These are phyloP conservation scores for Coniella vitis DNA, from an alignment of 2,329 filamentous ascomycete species.

Conservation along the genomic window DNA sequence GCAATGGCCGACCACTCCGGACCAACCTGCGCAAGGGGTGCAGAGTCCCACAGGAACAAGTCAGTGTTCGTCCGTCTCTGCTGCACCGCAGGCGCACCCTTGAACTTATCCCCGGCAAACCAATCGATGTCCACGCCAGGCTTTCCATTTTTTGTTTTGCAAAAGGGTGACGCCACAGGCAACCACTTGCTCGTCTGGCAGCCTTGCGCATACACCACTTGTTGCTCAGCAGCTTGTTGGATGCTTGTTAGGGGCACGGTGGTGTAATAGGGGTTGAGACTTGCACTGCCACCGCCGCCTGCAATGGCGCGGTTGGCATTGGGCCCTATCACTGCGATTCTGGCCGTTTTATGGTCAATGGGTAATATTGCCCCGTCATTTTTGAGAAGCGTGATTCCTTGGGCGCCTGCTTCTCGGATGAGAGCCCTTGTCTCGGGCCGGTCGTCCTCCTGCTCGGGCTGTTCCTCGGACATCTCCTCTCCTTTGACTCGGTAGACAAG, in stretches of 20 bases:
- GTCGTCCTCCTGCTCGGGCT: constrained; percentile 51
- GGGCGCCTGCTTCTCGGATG: constrained; percentile 54
- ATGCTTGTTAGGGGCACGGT: constrained; percentile 60
- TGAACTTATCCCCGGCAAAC: constrained; percentile 56
- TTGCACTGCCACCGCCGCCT: constrained; percentile 62
- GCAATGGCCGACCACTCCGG: constrained; percentile 59
- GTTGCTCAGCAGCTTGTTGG: constrained; percentile 42
- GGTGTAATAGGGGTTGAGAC: constrained; percentile 62
- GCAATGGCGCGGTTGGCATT: constrained; percentile 62
- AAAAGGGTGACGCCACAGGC: constrained; percentile 54
- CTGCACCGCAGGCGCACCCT: constrained; percentile 47
- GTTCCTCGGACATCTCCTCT: constrained; percentile 49
- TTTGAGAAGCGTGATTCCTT: constrained; percentile 59
- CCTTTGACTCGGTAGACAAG: constrained; percentile 56
- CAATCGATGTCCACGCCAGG: constrained; percentile 59
- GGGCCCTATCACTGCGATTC: constrained; percentile 59
- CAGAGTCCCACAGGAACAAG: constrained; percentile 65
- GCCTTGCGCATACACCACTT: constrained; percentile 54
- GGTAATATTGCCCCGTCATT: constrained; percentile 55
- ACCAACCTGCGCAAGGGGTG: constrained; percentile 51
- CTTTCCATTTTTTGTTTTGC: constrained; percentile 48
- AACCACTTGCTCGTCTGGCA: constrained; percentile 61
- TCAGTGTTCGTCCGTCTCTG: constrained; percentile 58
- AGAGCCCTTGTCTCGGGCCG: constrained; percentile 50
- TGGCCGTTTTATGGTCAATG: constrained; percentile 46